A percentile compares a stretch with the other conserved stretches of the same genome.
Conservation (phyloP, 768 basidiomycete genomes). For the Peribolospora baueri region DNA sequence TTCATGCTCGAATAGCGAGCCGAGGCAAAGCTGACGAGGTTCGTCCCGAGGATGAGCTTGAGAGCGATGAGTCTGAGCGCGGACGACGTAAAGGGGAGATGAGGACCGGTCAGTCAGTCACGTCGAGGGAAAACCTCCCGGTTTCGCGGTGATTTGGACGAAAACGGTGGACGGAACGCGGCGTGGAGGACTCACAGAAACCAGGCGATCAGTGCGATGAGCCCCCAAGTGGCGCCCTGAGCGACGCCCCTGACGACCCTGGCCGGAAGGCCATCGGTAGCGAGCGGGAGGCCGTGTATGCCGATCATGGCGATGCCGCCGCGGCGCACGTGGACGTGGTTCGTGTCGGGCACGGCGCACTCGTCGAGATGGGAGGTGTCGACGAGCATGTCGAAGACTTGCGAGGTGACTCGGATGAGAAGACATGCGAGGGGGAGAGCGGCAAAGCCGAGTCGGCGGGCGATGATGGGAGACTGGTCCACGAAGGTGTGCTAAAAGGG, state of each 20-base stretch:
- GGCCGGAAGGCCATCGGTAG: no score
- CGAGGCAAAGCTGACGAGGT: slow-evolving; percentile 21
- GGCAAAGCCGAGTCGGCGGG: slow-evolving; percentile 79
- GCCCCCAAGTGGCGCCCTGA: neutral
- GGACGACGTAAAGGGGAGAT: neutral
- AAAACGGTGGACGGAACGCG: no score
- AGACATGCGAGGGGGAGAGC: slow-evolving; percentile 74
- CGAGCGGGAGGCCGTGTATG: no score
- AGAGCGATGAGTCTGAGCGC: slow-evolving; percentile 23
- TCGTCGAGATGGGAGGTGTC: slow-evolving; percentile 13
- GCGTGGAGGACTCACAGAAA: slow-evolving; percentile 32
- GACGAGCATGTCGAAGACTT: slow-evolving; percentile 22
- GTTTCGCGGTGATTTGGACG: no score
- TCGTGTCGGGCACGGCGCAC: slow-evolving; percentile 2
- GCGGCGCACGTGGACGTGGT: no score
- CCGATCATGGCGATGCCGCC: no score
- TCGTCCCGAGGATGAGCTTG: slow-evolving; percentile 64
- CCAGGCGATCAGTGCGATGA: slow-evolving; percentile 46
- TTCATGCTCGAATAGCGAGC: slow-evolving; percentile 19
- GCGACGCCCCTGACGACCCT: neutral
- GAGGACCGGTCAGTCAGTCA: neutral
- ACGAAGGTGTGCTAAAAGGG: slow-evolving; percentile 53
- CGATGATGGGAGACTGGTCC: slow-evolving; percentile 84
- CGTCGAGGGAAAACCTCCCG: no score
- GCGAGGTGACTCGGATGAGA: slow-evolving; percentile 21